These are phyloP conservation scores for Pseudonitzschia multiseries DNA, from an alignment of 108 stramenopile species.

Conservation along the genomic window DNA sequence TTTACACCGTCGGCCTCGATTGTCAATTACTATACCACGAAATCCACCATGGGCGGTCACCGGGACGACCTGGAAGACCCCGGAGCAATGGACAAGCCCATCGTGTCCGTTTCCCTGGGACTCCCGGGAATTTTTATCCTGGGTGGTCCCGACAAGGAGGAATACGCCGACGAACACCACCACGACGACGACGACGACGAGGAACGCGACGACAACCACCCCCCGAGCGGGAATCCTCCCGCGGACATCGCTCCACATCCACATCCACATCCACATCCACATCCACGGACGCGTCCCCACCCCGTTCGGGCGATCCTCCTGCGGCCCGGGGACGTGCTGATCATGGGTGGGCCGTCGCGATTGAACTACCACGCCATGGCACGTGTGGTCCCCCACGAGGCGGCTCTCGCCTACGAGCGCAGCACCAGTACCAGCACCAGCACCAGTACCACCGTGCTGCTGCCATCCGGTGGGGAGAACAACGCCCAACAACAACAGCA, in stretches of 20 bases:
- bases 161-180: not conserved
- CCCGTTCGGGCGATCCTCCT: slow-evolving; percentile 59
- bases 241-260: too few species aligned
- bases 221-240: too few species aligned
- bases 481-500: too few species aligned
- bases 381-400: slow-evolving; percentile 37
- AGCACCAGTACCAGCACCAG: too few species aligned
- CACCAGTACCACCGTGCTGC: too few species aligned
- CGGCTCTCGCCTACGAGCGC: not conserved
- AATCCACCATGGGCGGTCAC: slow-evolving; percentile 68
- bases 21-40: slow-evolving; percentile 65
- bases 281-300: too few species aligned
- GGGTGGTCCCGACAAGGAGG: slow-evolving; percentile 59
- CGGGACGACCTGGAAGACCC: slow-evolving; percentile 61
- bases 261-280: too few species aligned
- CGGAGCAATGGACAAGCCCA: slow-evolving; percentile 53
- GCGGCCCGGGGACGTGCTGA: slow-evolving; percentile 66
- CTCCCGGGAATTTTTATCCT: slow-evolving; percentile 63
- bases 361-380: slow-evolving; percentile 70
- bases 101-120: slow-evolving; percentile 58
- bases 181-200: not conserved
- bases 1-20: slow-evolving; percentile 60
- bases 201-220: too few species aligned
- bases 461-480: not conserved
- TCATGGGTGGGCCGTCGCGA: slow-evolving; percentile 54